These are phyloP conservation scores for Ostreobium quekettii DNA, from an alignment of 139 green algal species.

Conservation along the genomic window DNA sequence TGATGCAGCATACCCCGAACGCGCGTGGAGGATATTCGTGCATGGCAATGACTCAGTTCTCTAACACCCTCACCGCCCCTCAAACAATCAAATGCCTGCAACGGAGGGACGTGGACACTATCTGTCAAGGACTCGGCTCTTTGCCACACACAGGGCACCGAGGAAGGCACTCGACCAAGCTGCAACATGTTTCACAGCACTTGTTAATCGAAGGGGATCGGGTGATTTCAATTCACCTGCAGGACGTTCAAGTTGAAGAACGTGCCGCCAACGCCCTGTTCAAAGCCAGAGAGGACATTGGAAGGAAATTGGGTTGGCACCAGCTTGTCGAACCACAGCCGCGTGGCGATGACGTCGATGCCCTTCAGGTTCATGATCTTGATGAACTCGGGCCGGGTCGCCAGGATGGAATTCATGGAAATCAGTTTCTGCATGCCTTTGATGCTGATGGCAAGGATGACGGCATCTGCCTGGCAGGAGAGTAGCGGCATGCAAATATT, in stretches of 20 bases:
- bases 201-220: background rate
- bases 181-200: background rate
- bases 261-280: slow-evolving; percentile 59
- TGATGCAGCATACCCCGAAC: no score
- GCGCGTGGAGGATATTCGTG: no score
- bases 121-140: no score
- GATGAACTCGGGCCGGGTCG: slow-evolving; percentile 41
- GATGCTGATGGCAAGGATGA: slow-evolving; percentile 76
- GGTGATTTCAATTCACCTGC: slow-evolving; percentile 48
- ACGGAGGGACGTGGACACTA: no score
- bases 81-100: no score
- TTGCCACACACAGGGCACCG: no score
- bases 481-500: no score
- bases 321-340: slow-evolving; percentile 62
- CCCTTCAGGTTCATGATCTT: slow-evolving; percentile 63
- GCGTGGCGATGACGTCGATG: slow-evolving; percentile 66
- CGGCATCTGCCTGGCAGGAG: slow-evolving; percentile 56
- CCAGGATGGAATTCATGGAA: slow-evolving; percentile 38
- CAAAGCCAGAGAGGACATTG: slow-evolving; percentile 75
- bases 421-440: slow-evolving; percentile 82
- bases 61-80: no score
- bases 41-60: no score
- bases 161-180: no score
- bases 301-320: slow-evolving; percentile 55
- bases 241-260: slow-evolving; percentile 82